Evolutionary conservation across 2,329 filamentous ascomycete species (phyloP).

Genomic region (Penicillium sp.): DNA sequence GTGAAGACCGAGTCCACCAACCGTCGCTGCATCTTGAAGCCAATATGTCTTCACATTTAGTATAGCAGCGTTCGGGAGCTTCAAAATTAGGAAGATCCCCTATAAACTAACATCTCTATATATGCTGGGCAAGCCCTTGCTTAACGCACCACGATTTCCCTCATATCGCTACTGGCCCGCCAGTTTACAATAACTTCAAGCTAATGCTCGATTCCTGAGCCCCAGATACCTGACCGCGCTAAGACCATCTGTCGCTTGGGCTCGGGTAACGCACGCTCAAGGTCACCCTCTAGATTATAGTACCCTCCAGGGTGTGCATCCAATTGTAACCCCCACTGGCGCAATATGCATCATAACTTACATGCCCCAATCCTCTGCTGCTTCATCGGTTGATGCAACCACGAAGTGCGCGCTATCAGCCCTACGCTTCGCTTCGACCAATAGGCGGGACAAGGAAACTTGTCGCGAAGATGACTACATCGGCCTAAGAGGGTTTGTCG

Average conservation of each 20-base stretch:
- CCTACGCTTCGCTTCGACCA: slow-evolving; percentile 33
- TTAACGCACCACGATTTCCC: slow-evolving; percentile 1
- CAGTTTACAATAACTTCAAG: neutral
- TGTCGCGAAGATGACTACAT: slow-evolving; percentile 12
- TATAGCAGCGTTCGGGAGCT: too few relatives aligned
- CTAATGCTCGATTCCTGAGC: slow-evolving; percentile 1
- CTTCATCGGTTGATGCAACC: slow-evolving; percentile 49
- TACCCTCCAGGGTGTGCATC: slow-evolving; percentile 60
- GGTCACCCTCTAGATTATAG: slow-evolving; percentile 39
- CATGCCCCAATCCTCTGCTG: slow-evolving; percentile 49
- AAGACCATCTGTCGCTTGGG: slow-evolving; percentile 21
- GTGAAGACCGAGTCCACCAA: too few relatives aligned
- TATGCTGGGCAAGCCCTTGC: neutral
- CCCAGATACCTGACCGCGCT: slow-evolving; percentile 1
- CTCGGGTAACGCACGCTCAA: slow-evolving; percentile 10
- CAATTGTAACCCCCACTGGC: slow-evolving; percentile 40
- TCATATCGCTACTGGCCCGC: neutral
- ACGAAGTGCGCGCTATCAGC: slow-evolving; percentile 3
- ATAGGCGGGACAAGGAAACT: slow-evolving; percentile 8
- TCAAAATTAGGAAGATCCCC: too few relatives aligned
- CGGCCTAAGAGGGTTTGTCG: neutral
- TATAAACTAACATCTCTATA: too few relatives aligned
- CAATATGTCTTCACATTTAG: too few relatives aligned
- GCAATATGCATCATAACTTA: slow-evolving; percentile 42
- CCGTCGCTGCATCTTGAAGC: too few relatives aligned